Evolutionary conservation across 352 stramenopile species (phyloP).

Genomic region (Globisporangium spinosum): DNA sequence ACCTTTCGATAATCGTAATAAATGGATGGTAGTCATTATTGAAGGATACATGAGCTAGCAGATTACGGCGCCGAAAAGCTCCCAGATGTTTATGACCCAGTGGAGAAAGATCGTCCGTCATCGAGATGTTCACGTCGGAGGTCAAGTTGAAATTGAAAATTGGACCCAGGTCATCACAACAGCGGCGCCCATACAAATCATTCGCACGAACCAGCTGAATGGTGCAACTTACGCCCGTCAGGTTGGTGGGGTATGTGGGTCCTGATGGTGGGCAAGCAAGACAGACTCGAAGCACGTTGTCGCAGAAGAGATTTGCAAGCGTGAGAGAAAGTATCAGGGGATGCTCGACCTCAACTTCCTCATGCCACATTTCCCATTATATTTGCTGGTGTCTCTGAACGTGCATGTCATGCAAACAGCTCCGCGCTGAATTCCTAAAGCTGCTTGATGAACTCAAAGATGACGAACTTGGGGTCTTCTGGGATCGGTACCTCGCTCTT

Average conservation of each 20-base stretch:
- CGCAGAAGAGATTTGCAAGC: too few relatives aligned
- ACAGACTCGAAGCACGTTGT: too few relatives aligned
- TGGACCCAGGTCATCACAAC: neutral
- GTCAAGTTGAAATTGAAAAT: neutral
- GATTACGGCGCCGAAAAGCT: neutral
- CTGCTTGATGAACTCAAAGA: slow-evolving; percentile 35
- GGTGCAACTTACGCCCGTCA: too few relatives aligned
- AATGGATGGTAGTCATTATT: neutral
- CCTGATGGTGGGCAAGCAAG: too few relatives aligned
- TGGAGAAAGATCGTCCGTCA: neutral
- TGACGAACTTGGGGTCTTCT: slow-evolving; percentile 30
- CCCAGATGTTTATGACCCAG: neutral
- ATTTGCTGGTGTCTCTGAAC: neutral
- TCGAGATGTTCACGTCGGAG: neutral
- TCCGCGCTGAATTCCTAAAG: slow-evolving; percentile 10
- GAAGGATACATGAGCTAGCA: neutral
- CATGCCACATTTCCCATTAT: neutral
- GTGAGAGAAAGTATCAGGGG: too few relatives aligned
- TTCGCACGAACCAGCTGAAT: too few relatives aligned
- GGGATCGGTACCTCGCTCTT: slow-evolving; percentile 29
- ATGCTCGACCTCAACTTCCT: too few relatives aligned
- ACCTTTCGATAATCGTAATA: neutral
- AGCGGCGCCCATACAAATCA: neutral
- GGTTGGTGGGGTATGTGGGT: too few relatives aligned
- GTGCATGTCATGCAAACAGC: neutral